A percentile compares a stretch with the other conserved stretches of the same genome.
phyloP scores from a whole-genome alignment of 2,329 filamentous ascomycete genomes.

The Exophiala viscosa region DNA sequence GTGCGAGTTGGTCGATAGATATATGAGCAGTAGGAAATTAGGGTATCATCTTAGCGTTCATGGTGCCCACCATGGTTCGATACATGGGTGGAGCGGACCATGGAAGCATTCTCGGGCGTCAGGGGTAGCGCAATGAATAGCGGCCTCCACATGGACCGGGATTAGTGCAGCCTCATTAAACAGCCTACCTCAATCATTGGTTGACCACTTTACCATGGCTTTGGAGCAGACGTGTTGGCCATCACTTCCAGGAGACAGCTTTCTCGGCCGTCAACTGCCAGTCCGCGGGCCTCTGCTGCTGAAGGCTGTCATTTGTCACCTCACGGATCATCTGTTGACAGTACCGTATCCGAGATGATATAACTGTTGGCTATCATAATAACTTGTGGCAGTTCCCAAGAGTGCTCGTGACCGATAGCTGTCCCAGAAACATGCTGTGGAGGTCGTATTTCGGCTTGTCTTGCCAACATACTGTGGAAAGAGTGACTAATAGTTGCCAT shows the following conservation, averaged over 20 bases:
- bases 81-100: constrained; percentile 4
- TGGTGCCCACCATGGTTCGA: neutral
- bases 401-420: neutral
- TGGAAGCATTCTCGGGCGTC: constrained; percentile 15
- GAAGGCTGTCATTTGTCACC: constrained; percentile 3
- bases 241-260: constrained; percentile 1
- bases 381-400: neutral
- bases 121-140: constrained; percentile 5
- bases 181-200: constrained; percentile 7
- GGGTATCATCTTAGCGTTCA: constrained; percentile 15
- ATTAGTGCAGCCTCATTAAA: constrained; percentile 13
- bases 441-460: neutral
- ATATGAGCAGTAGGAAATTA: constrained; percentile 20
- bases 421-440: neutral
- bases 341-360: neutral
- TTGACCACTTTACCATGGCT: neutral
- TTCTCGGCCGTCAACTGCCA: neutral
- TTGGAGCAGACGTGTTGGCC: constrained; percentile 4
- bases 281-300: constrained; percentile 7
- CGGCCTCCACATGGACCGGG: neutral
- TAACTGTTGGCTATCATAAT: neutral
- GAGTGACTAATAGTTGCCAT: too few relatives aligned
- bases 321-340: neutral
- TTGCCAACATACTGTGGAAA: too few relatives aligned
- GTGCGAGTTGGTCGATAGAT: constrained; percentile 5